Conservation (phyloP, 192 early-diverging fungal genomes). For the Lobosporangium transversale region DNA sequence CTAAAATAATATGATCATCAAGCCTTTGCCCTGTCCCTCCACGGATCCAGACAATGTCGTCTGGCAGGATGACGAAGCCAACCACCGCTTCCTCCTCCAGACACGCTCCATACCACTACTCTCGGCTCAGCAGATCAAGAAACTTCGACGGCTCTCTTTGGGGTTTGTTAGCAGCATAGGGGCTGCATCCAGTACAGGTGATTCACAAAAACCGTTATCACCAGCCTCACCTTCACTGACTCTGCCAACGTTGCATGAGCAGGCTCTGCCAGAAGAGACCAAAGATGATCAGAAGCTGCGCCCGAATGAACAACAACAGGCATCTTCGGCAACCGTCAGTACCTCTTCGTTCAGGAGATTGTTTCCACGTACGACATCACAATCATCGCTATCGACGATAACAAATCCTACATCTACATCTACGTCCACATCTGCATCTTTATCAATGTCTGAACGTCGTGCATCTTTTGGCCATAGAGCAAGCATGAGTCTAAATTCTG, state of each 20-base stretch:
- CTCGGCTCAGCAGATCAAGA: constrained; percentile 45
- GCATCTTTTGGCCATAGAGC: constrained; percentile 13
- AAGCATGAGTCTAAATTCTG: constrained; percentile 18
- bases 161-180: constrained; percentile 32
- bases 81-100: constrained; percentile 50
- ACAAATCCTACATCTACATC: not conserved
- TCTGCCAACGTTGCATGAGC: constrained; percentile 8
- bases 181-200: not conserved
- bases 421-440: not conserved
- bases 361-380: constrained; percentile 13
- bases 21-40: constrained; percentile 23
- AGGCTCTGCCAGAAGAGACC: constrained; percentile 1
- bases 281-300: not conserved
- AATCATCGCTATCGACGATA: not conserved
- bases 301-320: constrained; percentile 3
- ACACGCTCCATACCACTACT: constrained; percentile 34
- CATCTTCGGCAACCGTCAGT: not conserved
- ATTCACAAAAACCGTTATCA: not conserved
- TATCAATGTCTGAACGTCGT: not conserved
- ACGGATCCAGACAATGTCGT: constrained; percentile 37
- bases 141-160: constrained; percentile 32
- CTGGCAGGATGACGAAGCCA: constrained; percentile 53
- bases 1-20: constrained; percentile 32
- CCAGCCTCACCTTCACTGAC: not conserved
- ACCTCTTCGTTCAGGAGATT: constrained; percentile 12